Percentiles rank a stretch among this genome's conserved stretches.
These are phyloP conservation scores for Boechera retrofracta DNA, from an alignment of 345 rosid genomes.

Conservation along the genomic window DNA sequence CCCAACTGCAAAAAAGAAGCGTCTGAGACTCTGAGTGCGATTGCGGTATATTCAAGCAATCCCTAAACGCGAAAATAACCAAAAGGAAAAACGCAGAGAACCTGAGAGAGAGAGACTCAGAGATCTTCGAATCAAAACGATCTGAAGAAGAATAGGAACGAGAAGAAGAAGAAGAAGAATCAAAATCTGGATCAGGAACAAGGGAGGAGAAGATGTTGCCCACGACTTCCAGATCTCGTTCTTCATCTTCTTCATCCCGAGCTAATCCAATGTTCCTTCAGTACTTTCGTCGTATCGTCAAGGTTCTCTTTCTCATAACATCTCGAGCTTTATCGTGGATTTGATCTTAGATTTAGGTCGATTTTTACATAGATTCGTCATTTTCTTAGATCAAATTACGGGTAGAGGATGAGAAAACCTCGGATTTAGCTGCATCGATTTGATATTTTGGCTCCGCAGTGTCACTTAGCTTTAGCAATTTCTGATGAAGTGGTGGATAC, in stretches of 20 bases:
- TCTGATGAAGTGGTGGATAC: background rate
- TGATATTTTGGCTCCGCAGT: slow-evolving; percentile 11
- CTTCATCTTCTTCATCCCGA: slow-evolving; percentile 78
- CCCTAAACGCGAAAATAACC: slow-evolving; percentile 38
- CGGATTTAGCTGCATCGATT: slow-evolving; percentile 30
- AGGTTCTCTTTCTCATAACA: slow-evolving; percentile 56
- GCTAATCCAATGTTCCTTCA: slow-evolving; percentile 72
- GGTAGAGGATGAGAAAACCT: slow-evolving; percentile 8
- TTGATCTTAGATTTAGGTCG: slow-evolving; percentile 41
- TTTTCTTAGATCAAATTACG: slow-evolving; percentile 22
- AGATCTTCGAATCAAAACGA: slow-evolving; percentile 33
- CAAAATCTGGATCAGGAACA: slow-evolving; percentile 22
- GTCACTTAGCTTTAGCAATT: slow-evolving; percentile 21
- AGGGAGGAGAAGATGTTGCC: slow-evolving; percentile 68
- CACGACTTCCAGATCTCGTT: slow-evolving; percentile 72
- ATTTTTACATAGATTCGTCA: slow-evolving; percentile 14
- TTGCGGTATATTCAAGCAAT: slow-evolving; percentile 21
- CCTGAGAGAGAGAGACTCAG: slow-evolving; percentile 44
- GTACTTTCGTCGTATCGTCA: slow-evolving; percentile 94
- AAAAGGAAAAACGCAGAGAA: slow-evolving; percentile 26
- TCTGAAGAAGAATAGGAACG: slow-evolving; percentile 22
- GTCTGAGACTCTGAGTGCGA: background rate
- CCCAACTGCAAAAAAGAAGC: slow-evolving; percentile 6
- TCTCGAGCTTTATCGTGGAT: slow-evolving; percentile 30
- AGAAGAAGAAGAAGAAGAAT: slow-evolving; percentile 27